A percentile compares a stretch with the other conserved stretches of the same genome.
These are phyloP conservation scores for Emericellopsis cladophorae DNA, from an alignment of 2,329 filamentous ascomycete genomes.

Conservation along the genomic window DNA sequence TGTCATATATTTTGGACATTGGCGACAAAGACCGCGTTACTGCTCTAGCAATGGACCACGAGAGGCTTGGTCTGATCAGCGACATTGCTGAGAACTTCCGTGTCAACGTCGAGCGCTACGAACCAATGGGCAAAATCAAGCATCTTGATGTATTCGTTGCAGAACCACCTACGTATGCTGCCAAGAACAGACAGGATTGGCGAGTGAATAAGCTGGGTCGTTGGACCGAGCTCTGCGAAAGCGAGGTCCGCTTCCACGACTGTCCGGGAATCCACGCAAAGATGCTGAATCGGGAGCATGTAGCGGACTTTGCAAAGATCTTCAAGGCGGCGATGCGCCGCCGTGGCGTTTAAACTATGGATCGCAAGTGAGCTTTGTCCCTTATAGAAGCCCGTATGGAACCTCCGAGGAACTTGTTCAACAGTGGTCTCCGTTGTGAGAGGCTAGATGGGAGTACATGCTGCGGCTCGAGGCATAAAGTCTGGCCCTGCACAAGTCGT, in stretches of 20 bases:
- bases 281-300: conserved; percentile 5
- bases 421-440: too few species aligned
- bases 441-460: too few species aligned
- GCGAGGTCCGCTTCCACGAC: conserved; percentile 2
- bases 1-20: conserved; percentile 2
- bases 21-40: conserved; percentile 2
- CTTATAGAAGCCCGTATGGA: too few species aligned
- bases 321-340: conserved; percentile 5
- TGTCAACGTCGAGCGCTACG: conserved; percentile 4
- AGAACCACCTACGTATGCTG: conserved; percentile 4
- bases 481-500: too few species aligned
- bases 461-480: too few species aligned
- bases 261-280: conserved; percentile 5
- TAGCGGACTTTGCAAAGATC: conserved; percentile 5
- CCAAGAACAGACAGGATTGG: conserved; percentile 4
- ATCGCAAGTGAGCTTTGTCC: too few species aligned
- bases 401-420: too few species aligned
- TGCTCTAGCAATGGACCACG: conserved; percentile 2
- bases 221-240: conserved; percentile 3
- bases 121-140: conserved; percentile 4
- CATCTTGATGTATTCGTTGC: conserved; percentile 5
- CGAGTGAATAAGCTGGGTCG: conserved; percentile 2
- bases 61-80: conserved; percentile 3
- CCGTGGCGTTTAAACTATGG: conserved; percentile 4
- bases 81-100: conserved; percentile 6